Conservation (phyloP, 768 basidiomycete species). For the Tulasnella sp. region DNA sequence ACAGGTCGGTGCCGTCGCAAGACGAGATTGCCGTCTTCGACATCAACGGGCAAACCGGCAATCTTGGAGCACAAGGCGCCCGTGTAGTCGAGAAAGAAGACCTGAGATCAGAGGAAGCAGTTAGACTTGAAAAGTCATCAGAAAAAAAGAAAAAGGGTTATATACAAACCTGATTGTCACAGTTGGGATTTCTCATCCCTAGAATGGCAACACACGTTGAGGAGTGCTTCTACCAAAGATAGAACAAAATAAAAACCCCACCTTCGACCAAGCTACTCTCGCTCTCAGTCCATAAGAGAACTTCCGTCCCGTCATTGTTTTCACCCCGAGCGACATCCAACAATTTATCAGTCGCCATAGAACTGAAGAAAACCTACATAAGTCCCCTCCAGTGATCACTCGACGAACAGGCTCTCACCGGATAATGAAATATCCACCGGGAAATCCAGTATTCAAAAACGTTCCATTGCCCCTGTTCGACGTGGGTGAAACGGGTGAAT, state of each 20-base stretch:
- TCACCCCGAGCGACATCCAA: slow-evolving; percentile 45
- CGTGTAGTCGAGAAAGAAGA: slow-evolving; percentile 71
- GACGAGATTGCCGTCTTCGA: slow-evolving; percentile 59
- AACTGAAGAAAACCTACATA: slow-evolving; percentile 40
- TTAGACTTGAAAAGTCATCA: not conserved
- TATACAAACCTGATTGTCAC: slow-evolving; percentile 54
- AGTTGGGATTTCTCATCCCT: slow-evolving; percentile 56
- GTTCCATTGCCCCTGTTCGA: too few species aligned
- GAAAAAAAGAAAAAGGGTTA: not conserved
- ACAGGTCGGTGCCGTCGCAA: slow-evolving; percentile 66
- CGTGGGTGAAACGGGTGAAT: too few species aligned
- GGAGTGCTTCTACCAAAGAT: not conserved
- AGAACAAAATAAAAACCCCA: slow-evolving; percentile 23
- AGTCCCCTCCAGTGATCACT: not conserved
- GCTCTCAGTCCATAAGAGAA: slow-evolving; percentile 58
- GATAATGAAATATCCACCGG: slow-evolving; percentile 15
- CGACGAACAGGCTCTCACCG: not conserved
- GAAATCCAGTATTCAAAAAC: slow-evolving; percentile 15
- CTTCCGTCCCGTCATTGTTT: slow-evolving; percentile 46
- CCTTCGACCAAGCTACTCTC: slow-evolving; percentile 71
- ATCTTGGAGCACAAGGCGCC: slow-evolving; percentile 67
- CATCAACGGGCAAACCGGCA: slow-evolving; percentile 70
- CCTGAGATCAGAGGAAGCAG: slow-evolving; percentile 30
- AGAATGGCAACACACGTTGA: too few species aligned
- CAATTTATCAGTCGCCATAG: slow-evolving; percentile 39